phyloP scores from a whole-genome alignment of 352 stramenopile species.

The Phytophthora cactorum region DNA sequence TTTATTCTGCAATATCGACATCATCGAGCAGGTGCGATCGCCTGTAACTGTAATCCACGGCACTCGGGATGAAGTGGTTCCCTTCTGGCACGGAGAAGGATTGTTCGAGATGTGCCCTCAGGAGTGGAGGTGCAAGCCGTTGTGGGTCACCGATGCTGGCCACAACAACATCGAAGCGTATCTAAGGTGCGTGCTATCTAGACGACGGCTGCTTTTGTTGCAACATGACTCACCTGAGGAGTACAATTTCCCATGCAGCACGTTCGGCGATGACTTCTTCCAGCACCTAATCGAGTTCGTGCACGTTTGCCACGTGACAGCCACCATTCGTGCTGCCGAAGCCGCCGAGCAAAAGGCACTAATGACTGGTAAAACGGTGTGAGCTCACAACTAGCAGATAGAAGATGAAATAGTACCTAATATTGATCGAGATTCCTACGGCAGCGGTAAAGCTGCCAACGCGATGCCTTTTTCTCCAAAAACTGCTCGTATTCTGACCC shows the following conservation, averaged over 20 bases:
- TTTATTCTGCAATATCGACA: conserved; percentile 98
- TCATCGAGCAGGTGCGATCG: conserved; percentile 89
- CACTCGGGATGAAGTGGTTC: conserved; percentile 98
- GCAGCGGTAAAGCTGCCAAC: conserved; percentile 9
- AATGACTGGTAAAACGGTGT: conserved; percentile 38
- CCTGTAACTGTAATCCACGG: conserved; percentile 98
- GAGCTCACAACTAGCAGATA: conserved; percentile 29
- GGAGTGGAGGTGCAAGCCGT: conserved; percentile 95
- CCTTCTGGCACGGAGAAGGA: conserved; percentile 97
- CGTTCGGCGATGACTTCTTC: conserved; percentile 83
- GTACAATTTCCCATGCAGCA: conserved; percentile 32
- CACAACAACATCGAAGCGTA: conserved; percentile 99
- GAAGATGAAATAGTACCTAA: conserved; percentile 46
- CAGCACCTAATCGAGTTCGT: conserved; percentile 81
- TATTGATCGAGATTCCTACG: conserved; percentile 32
- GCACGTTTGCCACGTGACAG: conserved; percentile 74
- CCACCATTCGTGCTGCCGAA: conserved; percentile 49
- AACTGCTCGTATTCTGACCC: conserved; percentile 20
- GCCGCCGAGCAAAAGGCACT: conserved; percentile 40
- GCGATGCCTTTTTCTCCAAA: conserved; percentile 14
- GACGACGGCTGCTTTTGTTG: not conserved
- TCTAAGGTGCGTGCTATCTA: conserved; percentile 62
- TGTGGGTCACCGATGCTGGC: conserved; percentile 97
- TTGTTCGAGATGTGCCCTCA: conserved; percentile 93
- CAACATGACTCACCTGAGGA: conserved; percentile 16